Base-by-base conservation (phyloP, 2,329 filamentous ascomycete species). In the Colletotrichum acutatum region DNA sequence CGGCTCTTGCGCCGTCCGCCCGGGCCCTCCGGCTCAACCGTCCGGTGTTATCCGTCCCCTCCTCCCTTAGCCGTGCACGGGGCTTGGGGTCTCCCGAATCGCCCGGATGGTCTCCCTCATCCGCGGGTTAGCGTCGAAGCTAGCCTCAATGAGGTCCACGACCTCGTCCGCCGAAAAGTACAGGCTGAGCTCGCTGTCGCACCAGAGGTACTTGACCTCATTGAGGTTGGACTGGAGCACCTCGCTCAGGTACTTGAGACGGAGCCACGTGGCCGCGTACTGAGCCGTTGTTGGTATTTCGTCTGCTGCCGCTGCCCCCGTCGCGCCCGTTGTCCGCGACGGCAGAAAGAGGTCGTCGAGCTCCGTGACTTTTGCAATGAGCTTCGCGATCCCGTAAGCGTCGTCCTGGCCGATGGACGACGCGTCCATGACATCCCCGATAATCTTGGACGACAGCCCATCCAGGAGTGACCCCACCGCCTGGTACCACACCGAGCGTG, bases 191-290 rank as follows among this genome's bases (percentile, higher is more conserved):
- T 92, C 90, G 80, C 90, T 90, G 74, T 93, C 90, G 77, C 88
- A 86, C 91, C 91, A 93, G 49, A 93, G 80, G 74, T 85, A 92
- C 70, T 85, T 86, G 68, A 93, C 88, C 74, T 92, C 91, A 74
- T 88, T 88, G 66, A 92, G 83, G 77, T 92, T 92, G 76, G 90
- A 91, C 82, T 93, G 90, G 75, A 93, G 83, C 32, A 92, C 87
- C 79, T 92, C 89, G 74, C 88, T 88, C 22, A 93, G 83, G 76
- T 89, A 92, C 80, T 92, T 90, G 72, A 93, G 84, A 61, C 90
- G 86, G 71, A 92, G 83, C 91, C 91, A 93, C 61, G 85, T 86
- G 3, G 86, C 84, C 4, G 90, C 89, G 75, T 91, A 92, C 77
- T 92, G 89, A 3, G 89, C 85, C 42, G 90, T 92, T 4, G 85